Evolutionary conservation across 2,329 filamentous ascomycete genomes (phyloP).

Genomic region (Ophiocordyceps camponoti-leonardi): DNA sequence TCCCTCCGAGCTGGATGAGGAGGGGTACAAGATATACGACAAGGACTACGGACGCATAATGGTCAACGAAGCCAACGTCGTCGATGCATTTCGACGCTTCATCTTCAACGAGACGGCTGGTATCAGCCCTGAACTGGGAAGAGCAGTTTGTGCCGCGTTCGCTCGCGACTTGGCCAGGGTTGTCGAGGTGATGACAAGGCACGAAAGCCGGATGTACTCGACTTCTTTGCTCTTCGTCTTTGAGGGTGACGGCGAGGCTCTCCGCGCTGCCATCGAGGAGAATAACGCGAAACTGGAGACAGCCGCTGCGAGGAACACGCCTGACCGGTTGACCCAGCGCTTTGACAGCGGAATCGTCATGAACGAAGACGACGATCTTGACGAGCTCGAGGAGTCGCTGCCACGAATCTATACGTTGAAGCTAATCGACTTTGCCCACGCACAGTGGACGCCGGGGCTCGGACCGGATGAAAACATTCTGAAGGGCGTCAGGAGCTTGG

Average conservation of each 20-base stretch:
- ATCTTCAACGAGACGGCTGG: constrained; percentile 40
- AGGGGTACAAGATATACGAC: constrained; percentile 42
- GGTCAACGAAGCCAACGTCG: constrained; percentile 35
- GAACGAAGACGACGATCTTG: constrained; percentile 31
- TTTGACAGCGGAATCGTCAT: constrained; percentile 39
- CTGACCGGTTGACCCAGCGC: constrained; percentile 21
- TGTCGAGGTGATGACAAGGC: constrained; percentile 31
- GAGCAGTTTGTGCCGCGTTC: constrained; percentile 35
- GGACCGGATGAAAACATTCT: constrained; percentile 78
- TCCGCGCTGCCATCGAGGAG: constrained; percentile 35
- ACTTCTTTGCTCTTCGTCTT: constrained; percentile 45
- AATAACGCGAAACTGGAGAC: constrained; percentile 31
- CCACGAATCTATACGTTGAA: constrained; percentile 65
- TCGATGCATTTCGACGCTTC: constrained; percentile 36
- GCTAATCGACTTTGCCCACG: constrained; percentile 95
- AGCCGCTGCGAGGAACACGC: constrained; percentile 19
- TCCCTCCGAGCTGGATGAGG: constrained; percentile 29
- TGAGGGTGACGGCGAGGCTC: constrained; percentile 41
- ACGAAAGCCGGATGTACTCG: constrained; percentile 49
- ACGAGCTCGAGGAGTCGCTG: constrained; percentile 21
- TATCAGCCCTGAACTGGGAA: constrained; percentile 41
- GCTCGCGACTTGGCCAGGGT: constrained; percentile 33
- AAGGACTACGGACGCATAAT: constrained; percentile 41
- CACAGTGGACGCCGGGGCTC: constrained; percentile 61
- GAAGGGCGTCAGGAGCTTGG: constrained; percentile 53